Base-by-base conservation (phyloP, 257 asterid genomes). In the Linderniella brevidens region DNA sequence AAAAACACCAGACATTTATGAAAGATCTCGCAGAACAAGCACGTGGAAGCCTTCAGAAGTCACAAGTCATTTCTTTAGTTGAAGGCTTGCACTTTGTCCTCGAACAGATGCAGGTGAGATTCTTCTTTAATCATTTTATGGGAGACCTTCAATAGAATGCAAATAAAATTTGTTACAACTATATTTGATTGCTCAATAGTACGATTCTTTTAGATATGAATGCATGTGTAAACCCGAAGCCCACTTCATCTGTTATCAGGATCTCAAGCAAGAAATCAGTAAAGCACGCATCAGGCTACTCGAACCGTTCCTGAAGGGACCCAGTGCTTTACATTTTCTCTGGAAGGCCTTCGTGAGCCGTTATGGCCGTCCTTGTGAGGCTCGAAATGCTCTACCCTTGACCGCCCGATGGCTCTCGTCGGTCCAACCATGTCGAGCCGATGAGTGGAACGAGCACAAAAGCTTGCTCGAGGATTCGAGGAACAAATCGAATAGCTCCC, bases 51-150 rank as follows among this genome's bases (percentile, higher is more conserved):
- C 64, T 74, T 18, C 68, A 59, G 49, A 59, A 71, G 55, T 58
- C 75, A 13, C 63, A 64, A 17, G 62, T 76, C 16, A 43, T 67
- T 48, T 84, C 82, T 49, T 54, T 90, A 44, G 63, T 90, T 50
- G 79, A 61, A 76, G 99, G 96, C 20, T 63, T 90, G 75, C 86
- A 79, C 49, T 90, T 76, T 65, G 83, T 82, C 48, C 73, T 85
- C 53, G 86, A 77, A 54, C 77, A 85, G 66, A 81, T 85, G 48
- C 95, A 85, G 98, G 98, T 84, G 59, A 49, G 50, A 5, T 20
- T 60, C 53, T 35, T 37, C 49, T 25, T 25, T 6, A 25, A 25
- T 25, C 32, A 25, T 25, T 25, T 25, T 25, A 25, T 25, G 3
- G 4, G 32, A 25, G 32, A 2, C 6, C 32, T 25, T 25, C 32